phyloP scores from a whole-genome alignment of 805 yeast genomes.

The Pichia gijzeniarum region DNA sequence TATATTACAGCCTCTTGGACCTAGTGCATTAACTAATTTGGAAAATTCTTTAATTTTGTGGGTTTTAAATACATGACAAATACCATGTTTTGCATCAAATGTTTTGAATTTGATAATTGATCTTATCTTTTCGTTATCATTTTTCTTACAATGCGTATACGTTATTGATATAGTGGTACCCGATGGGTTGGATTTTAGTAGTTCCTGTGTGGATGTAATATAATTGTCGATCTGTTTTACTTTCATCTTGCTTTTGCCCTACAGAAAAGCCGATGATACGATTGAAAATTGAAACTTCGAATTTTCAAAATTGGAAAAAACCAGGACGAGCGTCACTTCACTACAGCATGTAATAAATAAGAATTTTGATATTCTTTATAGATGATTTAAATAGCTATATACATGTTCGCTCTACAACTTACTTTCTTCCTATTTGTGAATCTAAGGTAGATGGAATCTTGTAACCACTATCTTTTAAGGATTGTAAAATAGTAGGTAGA shows the following conservation, averaged over 20 bases:
- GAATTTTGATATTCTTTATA: background rate
- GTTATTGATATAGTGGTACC: slow-evolving; percentile 29
- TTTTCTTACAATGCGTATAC: slow-evolving; percentile 28
- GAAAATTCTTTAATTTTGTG: slow-evolving; percentile 66
- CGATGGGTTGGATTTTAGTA: slow-evolving; percentile 27
- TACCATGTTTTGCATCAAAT: slow-evolving; percentile 58
- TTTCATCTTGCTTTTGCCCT: slow-evolving; percentile 13
- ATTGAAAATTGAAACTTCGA: background rate
- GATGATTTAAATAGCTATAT: background rate
- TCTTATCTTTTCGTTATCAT: slow-evolving; percentile 13
- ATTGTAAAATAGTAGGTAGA: slow-evolving; percentile 33
- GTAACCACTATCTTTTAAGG: slow-evolving; percentile 17
- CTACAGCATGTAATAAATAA: too few species aligned
- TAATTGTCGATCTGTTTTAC: slow-evolving; percentile 27
- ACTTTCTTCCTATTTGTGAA: background rate
- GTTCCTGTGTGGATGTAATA: slow-evolving; percentile 24
- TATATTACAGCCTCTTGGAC: slow-evolving; percentile 46
- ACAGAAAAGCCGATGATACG: too few species aligned
- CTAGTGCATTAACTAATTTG: slow-evolving; percentile 63
- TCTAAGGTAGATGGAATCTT: slow-evolving; percentile 15
- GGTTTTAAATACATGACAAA: slow-evolving; percentile 52
- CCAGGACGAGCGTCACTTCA: too few species aligned
- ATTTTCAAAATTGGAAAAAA: background rate
- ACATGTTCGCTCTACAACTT: background rate
- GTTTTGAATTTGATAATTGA: slow-evolving; percentile 48